Evolutionary conservation across 1,139 yeast genomes (phyloP).

Genomic region (Blastobotrys persicus): DNA sequence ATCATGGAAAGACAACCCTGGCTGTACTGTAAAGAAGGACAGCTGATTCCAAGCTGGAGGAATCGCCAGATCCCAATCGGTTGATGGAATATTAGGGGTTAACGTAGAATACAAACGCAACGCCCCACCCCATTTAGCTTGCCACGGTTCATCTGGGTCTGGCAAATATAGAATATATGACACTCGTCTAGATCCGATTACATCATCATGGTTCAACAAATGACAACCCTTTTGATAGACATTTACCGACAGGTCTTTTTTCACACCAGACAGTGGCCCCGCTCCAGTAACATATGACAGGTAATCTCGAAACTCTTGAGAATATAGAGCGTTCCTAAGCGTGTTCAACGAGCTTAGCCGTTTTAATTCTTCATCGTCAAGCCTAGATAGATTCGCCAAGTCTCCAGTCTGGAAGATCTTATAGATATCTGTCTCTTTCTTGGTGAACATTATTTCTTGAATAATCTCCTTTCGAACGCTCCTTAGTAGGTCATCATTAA

Average conservation of each 20-base stretch:
- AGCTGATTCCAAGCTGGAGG: constrained; percentile 95
- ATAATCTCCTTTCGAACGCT: constrained; percentile 82
- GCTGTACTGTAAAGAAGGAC: constrained; percentile 93
- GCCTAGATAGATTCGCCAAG: constrained; percentile 85
- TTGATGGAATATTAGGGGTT: constrained; percentile 82
- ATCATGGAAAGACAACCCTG: constrained; percentile 94
- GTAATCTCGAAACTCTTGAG: constrained; percentile 76
- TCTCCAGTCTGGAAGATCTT: constrained; percentile 95
- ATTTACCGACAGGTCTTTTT: constrained; percentile 90
- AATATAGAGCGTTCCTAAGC: constrained; percentile 81
- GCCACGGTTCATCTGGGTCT: constrained; percentile 88
- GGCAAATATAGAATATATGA: constrained; percentile 91
- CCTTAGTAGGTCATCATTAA: constrained; percentile 73
- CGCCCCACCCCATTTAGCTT: constrained; percentile 88
- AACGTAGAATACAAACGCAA: constrained; percentile 82
- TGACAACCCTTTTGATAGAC: constrained; percentile 93
- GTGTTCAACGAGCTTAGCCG: constrained; percentile 71
- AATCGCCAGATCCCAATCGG: constrained; percentile 67
- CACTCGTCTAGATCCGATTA: constrained; percentile 90
- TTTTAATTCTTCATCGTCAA: constrained; percentile 70
- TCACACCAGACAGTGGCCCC: constrained; percentile 83
- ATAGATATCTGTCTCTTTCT: constrained; percentile 95
- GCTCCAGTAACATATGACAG: constrained; percentile 82
- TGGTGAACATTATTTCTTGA: constrained; percentile 80
- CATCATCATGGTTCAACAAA: constrained; percentile 93